These are phyloP conservation scores for Emergomyces pasteurianus DNA, from an alignment of 2,329 filamentous ascomycete genomes.

Conservation along the genomic window DNA sequence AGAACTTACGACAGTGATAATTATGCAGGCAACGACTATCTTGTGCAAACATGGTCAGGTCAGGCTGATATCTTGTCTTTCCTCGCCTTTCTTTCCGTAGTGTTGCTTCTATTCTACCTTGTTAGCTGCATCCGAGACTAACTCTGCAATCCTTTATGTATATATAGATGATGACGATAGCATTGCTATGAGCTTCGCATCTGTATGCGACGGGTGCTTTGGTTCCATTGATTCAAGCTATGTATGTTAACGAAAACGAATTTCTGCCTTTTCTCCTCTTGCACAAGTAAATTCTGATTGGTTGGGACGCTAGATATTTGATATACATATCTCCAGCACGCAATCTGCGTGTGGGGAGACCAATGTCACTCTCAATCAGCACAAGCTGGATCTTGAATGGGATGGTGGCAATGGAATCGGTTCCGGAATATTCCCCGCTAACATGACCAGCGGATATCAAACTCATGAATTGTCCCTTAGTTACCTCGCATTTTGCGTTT, in stretches of 20 bases:
- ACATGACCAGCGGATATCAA: slow-evolving; percentile 10
- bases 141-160: background rate
- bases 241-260: slow-evolving; percentile 8
- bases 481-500: slow-evolving; percentile 19
- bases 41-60: slow-evolving; percentile 5
- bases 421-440: slow-evolving; percentile 15
- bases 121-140: background rate
- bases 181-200: slow-evolving; percentile 15
- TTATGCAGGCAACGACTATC: too few relatives aligned
- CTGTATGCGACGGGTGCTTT: slow-evolving; percentile 14
- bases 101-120: background rate
- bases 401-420: slow-evolving; percentile 15
- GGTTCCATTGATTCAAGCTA: slow-evolving; percentile 5
- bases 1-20: background rate
- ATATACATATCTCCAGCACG: slow-evolving; percentile 16
- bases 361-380: slow-evolving; percentile 19
- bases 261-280: background rate
- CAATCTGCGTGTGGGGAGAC: slow-evolving; percentile 17
- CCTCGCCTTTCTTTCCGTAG: background rate
- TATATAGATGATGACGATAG: slow-evolving; percentile 14
- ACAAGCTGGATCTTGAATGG: slow-evolving; percentile 15
- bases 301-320: slow-evolving; percentile 16
- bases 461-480: slow-evolving; percentile 12
- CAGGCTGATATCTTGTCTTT: background rate
- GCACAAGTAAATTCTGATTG: background rate